Percentiles rank a stretch among this genome's conserved stretches.
phyloP scores from a whole-genome alignment of 192 early-diverging fungal genomes.

The Rhizophagus sp. region DNA sequence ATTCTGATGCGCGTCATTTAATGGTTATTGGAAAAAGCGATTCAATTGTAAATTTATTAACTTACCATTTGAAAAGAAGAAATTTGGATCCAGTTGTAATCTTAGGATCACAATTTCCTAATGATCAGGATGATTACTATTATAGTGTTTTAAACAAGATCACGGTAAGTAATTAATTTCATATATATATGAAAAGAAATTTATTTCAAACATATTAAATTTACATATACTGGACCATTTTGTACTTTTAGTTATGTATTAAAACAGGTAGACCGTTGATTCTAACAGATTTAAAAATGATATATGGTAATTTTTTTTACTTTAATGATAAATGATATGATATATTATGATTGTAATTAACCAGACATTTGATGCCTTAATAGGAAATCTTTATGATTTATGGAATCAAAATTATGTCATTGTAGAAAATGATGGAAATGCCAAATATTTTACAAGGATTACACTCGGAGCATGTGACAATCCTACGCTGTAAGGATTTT shows the following conservation, averaged over 20 bases:
- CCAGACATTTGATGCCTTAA: not conserved
- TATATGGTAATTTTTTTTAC: constrained; percentile 12
- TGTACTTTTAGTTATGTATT: constrained; percentile 13
- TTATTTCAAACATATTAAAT: not conserved
- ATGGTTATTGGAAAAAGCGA: constrained; percentile 28
- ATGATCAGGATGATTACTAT: constrained; percentile 13
- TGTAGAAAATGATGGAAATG: not conserved
- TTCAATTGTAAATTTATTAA: constrained; percentile 23
- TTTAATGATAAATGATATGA: not conserved
- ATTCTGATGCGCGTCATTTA: constrained; percentile 6
- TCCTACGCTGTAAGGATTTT: constrained; percentile 22
- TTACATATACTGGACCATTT: not conserved
- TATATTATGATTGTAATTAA: not conserved
- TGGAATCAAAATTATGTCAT: constrained; percentile 30
- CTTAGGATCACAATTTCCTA: constrained; percentile 29
- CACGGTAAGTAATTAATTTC: constrained; percentile 3
- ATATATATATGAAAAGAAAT: not conserved
- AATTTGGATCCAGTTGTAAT: constrained; percentile 16
- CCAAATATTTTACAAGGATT: constrained; percentile 15
- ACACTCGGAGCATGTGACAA: constrained; percentile 22
- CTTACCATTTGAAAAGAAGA: not conserved
- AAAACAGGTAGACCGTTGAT: constrained; percentile 27
- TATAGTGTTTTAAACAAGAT: constrained; percentile 23
- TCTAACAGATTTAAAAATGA: constrained; percentile 20
- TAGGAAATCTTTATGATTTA: constrained; percentile 29